phyloP scores from a whole-genome alignment of 1,284 basidiomycete genomes.

The Fistulinella cinereoalba region DNA sequence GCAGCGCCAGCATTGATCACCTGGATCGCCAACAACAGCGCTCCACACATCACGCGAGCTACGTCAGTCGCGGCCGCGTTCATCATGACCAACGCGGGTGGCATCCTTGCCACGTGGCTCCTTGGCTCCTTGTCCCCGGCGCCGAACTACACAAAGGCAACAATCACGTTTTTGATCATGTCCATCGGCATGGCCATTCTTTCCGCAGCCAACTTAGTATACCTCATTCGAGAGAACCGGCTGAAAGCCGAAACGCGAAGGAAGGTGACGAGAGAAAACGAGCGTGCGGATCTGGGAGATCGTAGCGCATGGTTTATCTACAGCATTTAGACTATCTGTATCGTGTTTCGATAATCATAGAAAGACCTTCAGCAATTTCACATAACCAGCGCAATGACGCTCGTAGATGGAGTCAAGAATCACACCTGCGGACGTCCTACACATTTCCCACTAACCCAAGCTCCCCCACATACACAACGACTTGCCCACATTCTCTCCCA shows the following conservation, averaged over 20 bases:
- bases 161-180: conserved; percentile 37
- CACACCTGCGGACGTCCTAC: not conserved
- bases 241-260: conserved; percentile 22
- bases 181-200: conserved; percentile 36
- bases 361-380: too few species aligned
- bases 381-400: too few species aligned
- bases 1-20: conserved; percentile 44
- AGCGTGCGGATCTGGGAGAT: conserved; percentile 24
- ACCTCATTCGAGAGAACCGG: conserved; percentile 22
- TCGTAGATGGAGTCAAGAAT: too few species aligned
- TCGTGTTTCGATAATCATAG: too few species aligned
- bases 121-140: conserved; percentile 43
- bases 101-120: conserved; percentile 57
- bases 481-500: conserved; percentile 62
- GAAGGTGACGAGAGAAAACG: conserved; percentile 13
- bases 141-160: conserved; percentile 43
- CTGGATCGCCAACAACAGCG: conserved; percentile 60
- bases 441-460: conserved; percentile 42
- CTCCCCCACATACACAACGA: conserved; percentile 69
- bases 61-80: conserved; percentile 54
- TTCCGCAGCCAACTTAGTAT: conserved; percentile 30
- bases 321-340: too few species aligned
- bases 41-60: conserved; percentile 53
- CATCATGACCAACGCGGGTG: conserved; percentile 53
- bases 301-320: conserved; percentile 34